Evolutionary conservation across 257 asterid genomes (phyloP), one percentile per base, ranked within the genome.

Genomic region (Solanum bulbocastanum): DNA sequence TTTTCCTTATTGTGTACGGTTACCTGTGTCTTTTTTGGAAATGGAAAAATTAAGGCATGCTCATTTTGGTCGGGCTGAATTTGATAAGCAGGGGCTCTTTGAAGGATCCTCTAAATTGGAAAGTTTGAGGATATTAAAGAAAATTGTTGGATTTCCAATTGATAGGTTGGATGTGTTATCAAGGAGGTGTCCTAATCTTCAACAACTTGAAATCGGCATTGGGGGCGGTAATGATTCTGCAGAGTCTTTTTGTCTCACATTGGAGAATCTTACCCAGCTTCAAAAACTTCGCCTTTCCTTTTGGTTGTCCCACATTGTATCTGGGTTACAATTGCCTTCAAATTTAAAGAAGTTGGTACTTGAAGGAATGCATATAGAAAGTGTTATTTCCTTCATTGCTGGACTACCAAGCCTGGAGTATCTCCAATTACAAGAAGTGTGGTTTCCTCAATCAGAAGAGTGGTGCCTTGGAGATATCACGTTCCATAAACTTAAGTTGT

Each of bases 221-320:
- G 8, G 5, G 2, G 39, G 0, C 5, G 2, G 0, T 36, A 0
- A 2, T 5, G 6, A 49, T 49, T 15, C 60, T 15, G 81, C 2
- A 5, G 30, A 30, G 2, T 0, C 14, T 9, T 23, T 8, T 15
- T 71, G 16, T 72, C 46, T 23, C 46, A 1, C 7, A 5, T 75
- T 36, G 22, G 83, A 75, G 56, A 22, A 2, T 75, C 83, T 75
- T 75, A 37, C 33, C 22, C 56, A 75, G 83, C 83, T 37, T 75
- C 83, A 75, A 37, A 0, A 0, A 0, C 83, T 74, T 73, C 5
- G 0, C 18, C 9, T 35, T 73, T 10, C 46, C 1, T 0, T 35
- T 33, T 0, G 1, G 1, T 0, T 0, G 11, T 0, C 1, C 11
- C 0, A 0, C 9, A 10, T 2, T 18, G 1, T 15, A 0, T 72